A percentile compares a stretch with the other conserved stretches of the same genome.
Conservation (phyloP, 2,329 filamentous ascomycete species). For the Hypoxylon sp. region DNA sequence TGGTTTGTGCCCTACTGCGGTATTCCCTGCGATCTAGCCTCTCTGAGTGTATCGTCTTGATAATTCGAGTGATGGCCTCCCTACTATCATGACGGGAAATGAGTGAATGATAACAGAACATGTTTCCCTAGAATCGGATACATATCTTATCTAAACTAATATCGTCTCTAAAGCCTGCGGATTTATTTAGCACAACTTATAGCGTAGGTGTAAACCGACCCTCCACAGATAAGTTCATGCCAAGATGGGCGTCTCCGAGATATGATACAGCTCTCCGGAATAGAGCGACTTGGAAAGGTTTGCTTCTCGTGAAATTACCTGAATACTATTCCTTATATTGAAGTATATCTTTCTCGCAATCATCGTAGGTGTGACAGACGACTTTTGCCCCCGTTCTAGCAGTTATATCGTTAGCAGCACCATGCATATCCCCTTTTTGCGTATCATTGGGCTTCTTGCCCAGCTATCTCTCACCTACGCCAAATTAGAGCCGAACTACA, state of each 20-base stretch:
- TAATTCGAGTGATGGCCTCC: not conserved
- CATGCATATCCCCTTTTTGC: constrained; percentile 18
- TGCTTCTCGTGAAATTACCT: not conserved
- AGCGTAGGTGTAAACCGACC: not conserved
- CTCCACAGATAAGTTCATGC: constrained; percentile 22
- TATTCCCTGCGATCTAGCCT: not conserved
- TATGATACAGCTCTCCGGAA: not conserved
- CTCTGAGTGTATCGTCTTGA: not conserved
- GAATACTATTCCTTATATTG: not conserved
- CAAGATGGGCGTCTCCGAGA: constrained; percentile 17
- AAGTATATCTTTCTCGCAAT: not conserved
- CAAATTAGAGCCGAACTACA: constrained; percentile 49
- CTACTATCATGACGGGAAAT: not conserved
- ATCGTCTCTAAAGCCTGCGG: not conserved
- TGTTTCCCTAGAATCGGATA: not conserved
- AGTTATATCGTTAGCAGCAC: not conserved
- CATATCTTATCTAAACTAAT: not conserved
- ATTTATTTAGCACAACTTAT: not conserved
- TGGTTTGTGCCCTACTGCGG: not conserved
- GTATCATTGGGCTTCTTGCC: constrained; percentile 19
- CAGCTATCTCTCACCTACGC: constrained; percentile 9
- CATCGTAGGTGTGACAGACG: not conserved
- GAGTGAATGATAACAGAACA: not conserved
- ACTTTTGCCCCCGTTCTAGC: not conserved
- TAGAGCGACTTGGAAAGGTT: not conserved